These are phyloP conservation scores for Graphiopsis chlorocephala DNA, from an alignment of 2,329 filamentous ascomycete species.

Conservation along the genomic window DNA sequence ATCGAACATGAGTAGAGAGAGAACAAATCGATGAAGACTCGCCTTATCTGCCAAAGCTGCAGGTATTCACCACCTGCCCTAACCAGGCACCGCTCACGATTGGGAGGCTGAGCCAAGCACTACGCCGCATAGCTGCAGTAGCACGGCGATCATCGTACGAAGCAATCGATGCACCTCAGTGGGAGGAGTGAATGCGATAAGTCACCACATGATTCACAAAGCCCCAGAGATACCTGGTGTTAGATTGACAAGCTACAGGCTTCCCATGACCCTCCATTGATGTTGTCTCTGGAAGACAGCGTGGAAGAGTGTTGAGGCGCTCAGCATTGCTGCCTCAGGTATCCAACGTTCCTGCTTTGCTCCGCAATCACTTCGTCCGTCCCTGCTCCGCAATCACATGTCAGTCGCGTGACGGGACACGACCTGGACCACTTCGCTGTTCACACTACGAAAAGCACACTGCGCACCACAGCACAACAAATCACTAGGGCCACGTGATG, in stretches of 20 bases:
- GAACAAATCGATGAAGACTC: neutral
- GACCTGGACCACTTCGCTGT: neutral
- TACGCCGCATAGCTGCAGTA: neutral
- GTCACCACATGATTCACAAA: neutral
- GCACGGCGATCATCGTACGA: neutral
- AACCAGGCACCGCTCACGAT: neutral
- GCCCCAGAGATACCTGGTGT: neutral
- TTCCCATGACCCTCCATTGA: neutral
- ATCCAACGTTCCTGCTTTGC: neutral
- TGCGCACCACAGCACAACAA: neutral
- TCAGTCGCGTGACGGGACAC: neutral
- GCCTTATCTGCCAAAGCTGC: neutral
- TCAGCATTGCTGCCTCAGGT: neutral
- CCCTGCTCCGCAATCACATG: slow-evolving; percentile 6
- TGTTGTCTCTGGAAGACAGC: neutral
- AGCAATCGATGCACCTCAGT: neutral
- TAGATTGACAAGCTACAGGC: neutral
- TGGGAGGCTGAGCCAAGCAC: slow-evolving; percentile 1
- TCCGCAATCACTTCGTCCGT: slow-evolving; percentile 4
- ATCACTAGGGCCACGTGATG: neutral
- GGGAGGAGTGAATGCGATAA: too few relatives aligned
- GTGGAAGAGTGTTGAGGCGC: neutral
- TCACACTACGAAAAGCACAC: neutral
- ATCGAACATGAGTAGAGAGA: neutral
- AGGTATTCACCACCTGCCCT: neutral